Conservation (phyloP, 2,329 filamentous ascomycete genomes). For the Claviceps pazoutovae region DNA sequence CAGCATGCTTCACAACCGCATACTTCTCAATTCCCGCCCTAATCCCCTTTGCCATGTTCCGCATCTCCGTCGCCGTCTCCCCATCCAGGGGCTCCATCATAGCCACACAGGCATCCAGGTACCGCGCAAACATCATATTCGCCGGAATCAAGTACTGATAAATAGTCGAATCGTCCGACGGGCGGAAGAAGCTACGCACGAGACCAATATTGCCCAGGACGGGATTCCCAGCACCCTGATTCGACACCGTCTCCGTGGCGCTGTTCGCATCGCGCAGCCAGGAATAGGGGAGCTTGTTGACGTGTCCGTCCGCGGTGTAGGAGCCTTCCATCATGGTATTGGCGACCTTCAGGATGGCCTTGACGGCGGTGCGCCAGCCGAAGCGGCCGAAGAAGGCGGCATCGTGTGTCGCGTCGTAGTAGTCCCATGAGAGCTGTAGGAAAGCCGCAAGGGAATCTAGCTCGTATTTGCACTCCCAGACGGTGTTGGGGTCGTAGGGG, state of each 20-base stretch:
- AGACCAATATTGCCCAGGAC: constrained; percentile 67
- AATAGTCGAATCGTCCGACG: constrained; percentile 76
- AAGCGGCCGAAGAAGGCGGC: constrained; percentile 57
- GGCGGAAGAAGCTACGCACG: constrained; percentile 76
- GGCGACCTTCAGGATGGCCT: constrained; percentile 54
- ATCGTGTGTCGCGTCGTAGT: constrained; percentile 60
- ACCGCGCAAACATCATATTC: constrained; percentile 70
- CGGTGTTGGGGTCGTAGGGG: constrained; percentile 49
- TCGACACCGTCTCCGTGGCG: constrained; percentile 68
- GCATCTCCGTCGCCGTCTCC: constrained; percentile 46
- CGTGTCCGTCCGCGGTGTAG: constrained; percentile 44
- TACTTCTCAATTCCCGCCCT: constrained; percentile 53
- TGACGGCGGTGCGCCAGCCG: constrained; percentile 59
- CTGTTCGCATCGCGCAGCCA: constrained; percentile 61
- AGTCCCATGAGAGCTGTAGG: constrained; percentile 67
- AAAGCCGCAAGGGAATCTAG: constrained; percentile 84
- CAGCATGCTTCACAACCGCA: constrained; percentile 48
- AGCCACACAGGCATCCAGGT: constrained; percentile 35
- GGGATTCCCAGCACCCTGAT: constrained; percentile 67
- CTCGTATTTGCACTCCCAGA: constrained; percentile 96
- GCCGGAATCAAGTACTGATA: constrained; percentile 80
- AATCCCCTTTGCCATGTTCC: constrained; percentile 39
- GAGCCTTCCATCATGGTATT: constrained; percentile 60
- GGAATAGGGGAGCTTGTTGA: constrained; percentile 52
- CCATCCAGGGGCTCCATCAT: constrained; percentile 30